phyloP scores from a whole-genome alignment of 192 early-diverging fungal genomes.

The Podila clonocystis region DNA sequence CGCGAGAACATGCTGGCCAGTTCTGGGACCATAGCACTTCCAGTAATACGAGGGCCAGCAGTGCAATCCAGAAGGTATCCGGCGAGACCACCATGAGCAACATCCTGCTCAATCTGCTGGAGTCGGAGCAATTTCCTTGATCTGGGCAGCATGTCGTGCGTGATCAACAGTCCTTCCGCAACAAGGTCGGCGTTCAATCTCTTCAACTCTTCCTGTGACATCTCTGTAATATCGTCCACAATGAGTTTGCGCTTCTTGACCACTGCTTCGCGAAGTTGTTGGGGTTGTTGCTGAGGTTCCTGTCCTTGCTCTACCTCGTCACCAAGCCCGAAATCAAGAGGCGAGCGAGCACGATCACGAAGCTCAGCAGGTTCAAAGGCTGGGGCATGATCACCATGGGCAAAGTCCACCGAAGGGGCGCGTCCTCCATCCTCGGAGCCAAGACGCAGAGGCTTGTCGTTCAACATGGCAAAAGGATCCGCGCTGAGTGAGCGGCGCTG shows the following conservation, averaged over 20 bases:
- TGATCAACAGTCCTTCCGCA: constrained; percentile 44
- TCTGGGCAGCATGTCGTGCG: constrained; percentile 46
- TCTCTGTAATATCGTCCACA: constrained; percentile 76
- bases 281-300: constrained; percentile 16
- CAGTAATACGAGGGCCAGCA: constrained; percentile 37
- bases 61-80: constrained; percentile 43
- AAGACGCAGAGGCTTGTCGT: constrained; percentile 20
- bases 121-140: constrained; percentile 41
- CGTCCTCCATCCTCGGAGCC: constrained; percentile 43
- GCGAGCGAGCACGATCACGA: constrained; percentile 57
- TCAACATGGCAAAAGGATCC: constrained; percentile 48
- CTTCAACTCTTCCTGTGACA: constrained; percentile 55
- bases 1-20: constrained; percentile 50
- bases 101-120: constrained; percentile 48
- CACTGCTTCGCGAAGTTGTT: constrained; percentile 2
- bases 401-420: constrained; percentile 24
- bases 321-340: constrained; percentile 65
- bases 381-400: constrained; percentile 59
- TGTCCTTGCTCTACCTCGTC: constrained; percentile 56
- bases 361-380: constrained; percentile 56
- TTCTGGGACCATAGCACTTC: constrained; percentile 41
- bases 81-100: constrained; percentile 38
- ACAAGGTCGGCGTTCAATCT: constrained; percentile 55
- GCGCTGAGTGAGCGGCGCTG: constrained; percentile 43
- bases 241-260: constrained; percentile 67